Base-by-base conservation (phyloP, 768 basidiomycete species). In the Stropharia rugosoannulata region DNA sequence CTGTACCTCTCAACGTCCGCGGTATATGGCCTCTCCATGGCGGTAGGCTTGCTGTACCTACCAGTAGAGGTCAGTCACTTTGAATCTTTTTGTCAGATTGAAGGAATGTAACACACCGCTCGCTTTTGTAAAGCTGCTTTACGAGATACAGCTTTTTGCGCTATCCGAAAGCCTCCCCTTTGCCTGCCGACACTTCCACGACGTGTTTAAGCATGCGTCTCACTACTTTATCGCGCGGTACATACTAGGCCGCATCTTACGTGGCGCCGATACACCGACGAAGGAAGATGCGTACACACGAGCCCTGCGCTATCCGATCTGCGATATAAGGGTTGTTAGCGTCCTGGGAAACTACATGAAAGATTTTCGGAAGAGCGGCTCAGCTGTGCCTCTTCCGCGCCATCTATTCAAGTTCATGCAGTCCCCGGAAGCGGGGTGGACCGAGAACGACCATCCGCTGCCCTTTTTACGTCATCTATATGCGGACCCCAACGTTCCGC, bases 101-200 rank as follows among this genome's bases (percentile, higher is more conserved):
- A 38, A 35, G 51, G 10, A 41, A 63, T 53, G 63, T 63, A 57
- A 38, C 6, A 22, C 22, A 22, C 4, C 22, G 22, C 16, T 39
- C 19, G 49, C 16, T 32, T 32, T 32, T 32, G n/a, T 9, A 36
- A 47, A 95, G 94, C 77, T 98, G 8, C 70, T 95, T 0, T 87
- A 89, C 62, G 83, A 93, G 54, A 79, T 96, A 12, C 89, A 94
- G 60, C 78, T 90, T 15, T 77, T 77, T 59, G 85, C 92, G 0
- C 71, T 84, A 5, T 92, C 90, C 3, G 75, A 81, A 15, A 63
- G 73, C 36, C 72, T 97, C 7, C 92, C 93, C 0, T 69, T 70
- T 49, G 72, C 81, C 32, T 89, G 81, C 58, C 80, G 71, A 56
- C 68, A 75, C 38, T 67, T 95, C 16, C 67, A 82, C 57, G 40